Conservation (phyloP, 2,329 filamentous ascomycete genomes). For the Zymoseptoria ardabiliae region DNA sequence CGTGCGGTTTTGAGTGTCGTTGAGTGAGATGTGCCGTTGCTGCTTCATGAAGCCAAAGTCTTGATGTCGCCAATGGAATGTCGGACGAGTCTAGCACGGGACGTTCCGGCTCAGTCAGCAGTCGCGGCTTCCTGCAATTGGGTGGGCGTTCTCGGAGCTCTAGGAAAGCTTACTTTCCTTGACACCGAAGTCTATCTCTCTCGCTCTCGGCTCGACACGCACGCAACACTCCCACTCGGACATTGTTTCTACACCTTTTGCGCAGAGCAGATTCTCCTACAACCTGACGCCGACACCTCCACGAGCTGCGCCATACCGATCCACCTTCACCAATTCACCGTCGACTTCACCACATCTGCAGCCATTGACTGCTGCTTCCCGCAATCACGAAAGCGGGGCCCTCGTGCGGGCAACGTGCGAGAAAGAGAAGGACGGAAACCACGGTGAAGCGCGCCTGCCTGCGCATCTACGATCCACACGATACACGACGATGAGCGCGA, state of each 20-base stretch:
- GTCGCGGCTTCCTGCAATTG: not conserved
- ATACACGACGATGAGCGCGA: conserved; percentile 23
- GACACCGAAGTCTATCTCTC: not conserved
- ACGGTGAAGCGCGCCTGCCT: not conserved
- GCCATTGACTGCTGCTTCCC: not conserved
- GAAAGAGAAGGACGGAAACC: not conserved
- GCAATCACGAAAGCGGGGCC: not conserved
- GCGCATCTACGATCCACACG: not conserved
- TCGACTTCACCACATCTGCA: not conserved
- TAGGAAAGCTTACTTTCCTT: not conserved
- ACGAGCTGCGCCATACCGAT: not conserved
- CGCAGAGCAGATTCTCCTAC: not conserved
- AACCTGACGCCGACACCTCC: not conserved
- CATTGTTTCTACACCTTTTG: not conserved
- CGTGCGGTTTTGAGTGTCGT: conserved; percentile 4
- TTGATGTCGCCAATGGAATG: not conserved
- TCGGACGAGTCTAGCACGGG: not conserved
- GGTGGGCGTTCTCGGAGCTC: not conserved
- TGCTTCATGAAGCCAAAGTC: not conserved
- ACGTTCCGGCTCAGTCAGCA: not conserved
- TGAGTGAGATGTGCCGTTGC: conserved; percentile 14
- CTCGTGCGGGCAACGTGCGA: not conserved
- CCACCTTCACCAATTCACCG: not conserved
- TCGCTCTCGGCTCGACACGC: not conserved
- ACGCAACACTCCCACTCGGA: not conserved